Evolutionary conservation across 1,284 basidiomycete genomes (phyloP).

Genomic region (Coriolopsis trogii): DNA sequence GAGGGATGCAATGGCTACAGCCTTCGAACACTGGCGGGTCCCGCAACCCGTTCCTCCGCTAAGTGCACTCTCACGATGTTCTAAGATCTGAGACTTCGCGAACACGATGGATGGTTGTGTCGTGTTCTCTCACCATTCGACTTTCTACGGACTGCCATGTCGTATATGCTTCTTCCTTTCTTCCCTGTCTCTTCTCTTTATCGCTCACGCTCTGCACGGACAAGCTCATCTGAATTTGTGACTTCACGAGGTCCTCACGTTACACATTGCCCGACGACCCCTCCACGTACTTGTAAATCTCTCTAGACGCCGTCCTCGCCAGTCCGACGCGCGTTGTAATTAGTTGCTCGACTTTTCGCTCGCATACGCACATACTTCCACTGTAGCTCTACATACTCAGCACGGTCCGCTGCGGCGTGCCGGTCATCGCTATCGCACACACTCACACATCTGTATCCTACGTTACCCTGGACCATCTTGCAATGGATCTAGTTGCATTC

Average conservation of each 20-base stretch:
- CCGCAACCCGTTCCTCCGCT: conserved; percentile 39
- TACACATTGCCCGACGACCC: neutral
- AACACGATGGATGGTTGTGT: neutral
- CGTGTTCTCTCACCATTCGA: conserved; percentile 16
- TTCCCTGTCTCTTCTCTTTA: neutral
- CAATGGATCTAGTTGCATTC: too few relatives aligned
- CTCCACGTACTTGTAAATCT: neutral
- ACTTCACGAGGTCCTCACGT: conserved; percentile 3
- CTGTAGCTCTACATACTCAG: too few relatives aligned
- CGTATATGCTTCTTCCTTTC: conserved; percentile 1
- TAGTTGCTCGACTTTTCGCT: too few relatives aligned
- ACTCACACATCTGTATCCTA: too few relatives aligned
- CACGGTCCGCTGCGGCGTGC: too few relatives aligned
- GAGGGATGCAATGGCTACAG: conserved; percentile 36
- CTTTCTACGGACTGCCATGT: conserved; percentile 19
- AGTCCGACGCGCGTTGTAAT: too few relatives aligned
- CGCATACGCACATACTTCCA: too few relatives aligned
- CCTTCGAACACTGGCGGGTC: conserved; percentile 38
- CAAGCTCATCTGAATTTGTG: neutral
- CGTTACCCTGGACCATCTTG: too few relatives aligned
- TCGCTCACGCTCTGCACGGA: conserved; percentile 11
- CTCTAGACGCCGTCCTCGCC: too few relatives aligned
- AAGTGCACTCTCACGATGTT: neutral
- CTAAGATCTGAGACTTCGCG: too few relatives aligned
- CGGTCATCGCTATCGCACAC: too few relatives aligned